These are phyloP conservation scores for Mrakia frigida DNA, from an alignment of 768 basidiomycete species.

Conservation along the genomic window DNA sequence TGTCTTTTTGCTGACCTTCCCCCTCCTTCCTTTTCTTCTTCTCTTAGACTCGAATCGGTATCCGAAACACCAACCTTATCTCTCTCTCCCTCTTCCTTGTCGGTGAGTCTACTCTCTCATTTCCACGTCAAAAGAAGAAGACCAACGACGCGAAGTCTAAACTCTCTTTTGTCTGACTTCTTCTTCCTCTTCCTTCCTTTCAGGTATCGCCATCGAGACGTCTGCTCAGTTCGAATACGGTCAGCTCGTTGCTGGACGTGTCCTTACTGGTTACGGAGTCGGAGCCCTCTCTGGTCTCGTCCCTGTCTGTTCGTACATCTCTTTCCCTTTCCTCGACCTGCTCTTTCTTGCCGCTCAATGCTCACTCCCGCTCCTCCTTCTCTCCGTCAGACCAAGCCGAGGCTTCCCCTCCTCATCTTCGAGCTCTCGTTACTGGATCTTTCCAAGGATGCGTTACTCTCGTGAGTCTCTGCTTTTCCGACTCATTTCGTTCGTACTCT, in stretches of 20 bases:
- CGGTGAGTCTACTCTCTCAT: neutral
- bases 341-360: too few species aligned
- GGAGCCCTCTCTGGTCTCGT: slow-evolving; percentile 33
- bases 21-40: neutral
- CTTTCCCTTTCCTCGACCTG: too few species aligned
- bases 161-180: neutral
- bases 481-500: too few species aligned
- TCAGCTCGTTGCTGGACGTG: slow-evolving; percentile 32
- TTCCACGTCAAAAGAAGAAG: neutral
- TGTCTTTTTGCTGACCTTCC: neutral
- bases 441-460: slow-evolving; percentile 34
- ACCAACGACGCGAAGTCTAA: neutral
- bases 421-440: slow-evolving; percentile 30
- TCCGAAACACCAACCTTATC: slow-evolving; percentile 32
- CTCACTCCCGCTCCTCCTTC: too few species aligned
- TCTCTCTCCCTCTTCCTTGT: slow-evolving; percentile 27
- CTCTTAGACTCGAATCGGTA: slow-evolving; percentile 24
- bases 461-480: neutral
- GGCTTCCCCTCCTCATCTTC: slow-evolving; percentile 31
- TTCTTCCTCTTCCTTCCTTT: neutral
- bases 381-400: slow-evolving; percentile 21
- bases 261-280: slow-evolving; percentile 33
- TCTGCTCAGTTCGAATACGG: slow-evolving; percentile 21
- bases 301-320: slow-evolving; percentile 24
- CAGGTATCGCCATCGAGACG: slow-evolving; percentile 32